Conservation (phyloP, 495 filamentous ascomycete species). For the Talaromyces thailandensis region DNA sequence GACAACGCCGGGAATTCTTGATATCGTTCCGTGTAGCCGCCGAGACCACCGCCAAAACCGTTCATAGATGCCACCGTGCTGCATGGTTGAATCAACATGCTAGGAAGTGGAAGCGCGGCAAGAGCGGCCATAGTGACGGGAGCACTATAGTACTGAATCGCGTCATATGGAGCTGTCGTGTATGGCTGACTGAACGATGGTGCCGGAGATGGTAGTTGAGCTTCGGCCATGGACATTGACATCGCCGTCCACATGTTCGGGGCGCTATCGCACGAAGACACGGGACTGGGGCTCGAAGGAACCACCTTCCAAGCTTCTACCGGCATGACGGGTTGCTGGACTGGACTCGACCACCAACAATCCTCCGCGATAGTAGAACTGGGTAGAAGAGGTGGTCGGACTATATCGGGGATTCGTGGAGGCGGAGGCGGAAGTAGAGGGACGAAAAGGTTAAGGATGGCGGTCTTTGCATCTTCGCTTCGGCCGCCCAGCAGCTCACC, state of each 20-base stretch:
- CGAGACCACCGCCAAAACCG: constrained; percentile 61
- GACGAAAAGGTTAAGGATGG: constrained; percentile 76
- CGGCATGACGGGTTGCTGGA: constrained; percentile 47
- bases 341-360: constrained; percentile 71
- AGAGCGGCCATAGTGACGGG: constrained; percentile 51
- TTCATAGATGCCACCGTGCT: constrained; percentile 54
- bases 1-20: constrained; percentile 41
- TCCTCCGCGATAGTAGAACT: constrained; percentile 69
- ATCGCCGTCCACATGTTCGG: constrained; percentile 76
- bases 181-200: constrained; percentile 75
- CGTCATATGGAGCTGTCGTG: constrained; percentile 59
- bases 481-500: constrained; percentile 87
- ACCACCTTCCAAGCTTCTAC: constrained; percentile 92
- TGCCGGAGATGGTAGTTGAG: constrained; percentile 61
- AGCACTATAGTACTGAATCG: constrained; percentile 58
- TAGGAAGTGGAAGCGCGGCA: constrained; percentile 76
- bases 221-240: constrained; percentile 40
- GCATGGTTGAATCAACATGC: constrained; percentile 80
- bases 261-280: constrained; percentile 60
- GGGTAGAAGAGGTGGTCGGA: constrained; percentile 78
- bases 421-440: constrained; percentile 90
- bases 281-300: constrained; percentile 72
- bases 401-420: constrained; percentile 83
- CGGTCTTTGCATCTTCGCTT: constrained; percentile 87
- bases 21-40: constrained; percentile 32